Evolutionary conservation across 202 grass and related monocot genomes (phyloP), one percentile per base, ranked within the genome.

Genomic region (Schoenoplectus tabernaemontani): DNA sequence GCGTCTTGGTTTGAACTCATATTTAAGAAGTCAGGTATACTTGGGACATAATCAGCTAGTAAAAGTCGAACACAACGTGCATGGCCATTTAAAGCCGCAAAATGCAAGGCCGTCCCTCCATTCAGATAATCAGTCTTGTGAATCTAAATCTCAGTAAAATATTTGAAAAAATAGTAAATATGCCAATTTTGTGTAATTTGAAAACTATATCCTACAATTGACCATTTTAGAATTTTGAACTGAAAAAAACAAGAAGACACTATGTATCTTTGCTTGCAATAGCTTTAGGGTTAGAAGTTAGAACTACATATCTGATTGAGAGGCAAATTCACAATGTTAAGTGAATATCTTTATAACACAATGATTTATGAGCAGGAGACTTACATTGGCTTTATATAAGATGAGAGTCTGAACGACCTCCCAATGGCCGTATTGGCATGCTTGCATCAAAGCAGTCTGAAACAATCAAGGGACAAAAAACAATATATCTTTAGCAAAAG

Each of bases 401-500:
- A 98, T 89, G 59, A 98, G 83, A 37, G 89, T 90, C 59, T 98
- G 95, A 81, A 98, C 95, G 64, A 98, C 95, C 69, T 94, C 91
- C 95, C 95, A 95, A 39, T 98, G 91, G 42, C 95, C 95, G 76
- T 92, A 94, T 79, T 94, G 95, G 48, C 95, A 98, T 54, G 95
- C 95, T 89, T 98, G 91, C 91, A 98, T 98, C 57, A 98, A 86
- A 70, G 95, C 89, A 79, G 95, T 98, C 95, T 88, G 78, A 73
- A 76, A 59, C n/a, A 13, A 69, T 59, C 63, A 15, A 79, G 50
- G 15, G 24, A 44, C 16, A 46, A 51, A 17, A 17, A 51, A 51
- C 15, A 19, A 32, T 30, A 74, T 74, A 13, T n/a, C n/a, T 51
- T 51, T 53, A 74, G 23, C 26, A 74, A 48, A 47, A 72, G 68